phyloP scores from a whole-genome alignment of 148 eudicot genomes.

The Persicaria tinctoria region DNA sequence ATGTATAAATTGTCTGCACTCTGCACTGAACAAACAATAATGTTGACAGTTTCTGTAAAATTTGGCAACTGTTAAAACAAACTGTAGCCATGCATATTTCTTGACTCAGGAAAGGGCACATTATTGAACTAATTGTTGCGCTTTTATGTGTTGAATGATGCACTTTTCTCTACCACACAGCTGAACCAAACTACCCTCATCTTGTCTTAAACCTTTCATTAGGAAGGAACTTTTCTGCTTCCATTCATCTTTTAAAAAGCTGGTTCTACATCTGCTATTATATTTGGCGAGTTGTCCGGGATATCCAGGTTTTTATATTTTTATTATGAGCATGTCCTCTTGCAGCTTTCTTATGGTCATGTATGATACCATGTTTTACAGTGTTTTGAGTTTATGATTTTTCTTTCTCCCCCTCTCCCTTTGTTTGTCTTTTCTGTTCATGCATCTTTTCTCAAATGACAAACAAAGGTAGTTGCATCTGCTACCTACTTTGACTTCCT shows the following conservation, averaged over 20 bases:
- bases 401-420: background rate
- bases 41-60: background rate
- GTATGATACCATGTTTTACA: background rate
- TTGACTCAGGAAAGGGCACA: background rate
- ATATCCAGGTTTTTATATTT: background rate
- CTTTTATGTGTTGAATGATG: background rate
- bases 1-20: too few relatives aligned
- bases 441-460: constrained; percentile 1
- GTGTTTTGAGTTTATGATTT: background rate
- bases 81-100: background rate
- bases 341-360: constrained; percentile 6
- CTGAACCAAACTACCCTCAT: background rate
- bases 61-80: background rate
- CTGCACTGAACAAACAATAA: background rate
- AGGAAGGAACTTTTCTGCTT: background rate
- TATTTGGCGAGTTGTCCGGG: background rate
- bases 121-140: background rate
- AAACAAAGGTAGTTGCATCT: constrained; percentile 6
- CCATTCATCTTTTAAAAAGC: background rate
- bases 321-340: background rate
- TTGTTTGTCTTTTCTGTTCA: background rate
- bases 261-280: background rate
- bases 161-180: background rate
- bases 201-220: background rate
- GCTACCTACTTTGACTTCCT: constrained; percentile 2